A percentile compares a stretch with the other conserved stretches of the same genome.
These are phyloP conservation scores for Plantago major DNA, from an alignment of 257 asterid species.

Conservation along the genomic window DNA sequence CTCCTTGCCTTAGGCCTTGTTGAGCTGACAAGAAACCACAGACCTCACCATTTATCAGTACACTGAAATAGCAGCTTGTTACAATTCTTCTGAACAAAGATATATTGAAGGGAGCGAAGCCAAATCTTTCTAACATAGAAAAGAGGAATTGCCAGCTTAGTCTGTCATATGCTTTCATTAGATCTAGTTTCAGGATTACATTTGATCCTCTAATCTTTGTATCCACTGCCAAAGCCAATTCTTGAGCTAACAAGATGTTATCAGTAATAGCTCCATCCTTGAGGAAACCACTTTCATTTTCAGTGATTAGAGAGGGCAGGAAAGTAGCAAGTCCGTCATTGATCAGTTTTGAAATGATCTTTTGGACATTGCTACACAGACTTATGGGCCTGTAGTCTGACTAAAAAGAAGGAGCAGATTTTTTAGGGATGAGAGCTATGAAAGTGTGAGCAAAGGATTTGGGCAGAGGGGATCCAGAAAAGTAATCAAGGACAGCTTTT, in stretches of 20 bases:
- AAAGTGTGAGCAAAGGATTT: too few relatives aligned
- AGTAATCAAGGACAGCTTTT: too few relatives aligned
- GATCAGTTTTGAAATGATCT: too few relatives aligned
- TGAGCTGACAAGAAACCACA: background rate
- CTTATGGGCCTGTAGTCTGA: too few relatives aligned
- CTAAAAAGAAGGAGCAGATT: too few relatives aligned
- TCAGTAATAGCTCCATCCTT: too few relatives aligned
- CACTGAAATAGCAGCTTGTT: background rate
- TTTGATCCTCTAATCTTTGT: background rate
- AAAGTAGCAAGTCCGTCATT: background rate
- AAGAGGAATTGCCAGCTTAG: background rate
- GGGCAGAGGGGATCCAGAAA: too few relatives aligned
- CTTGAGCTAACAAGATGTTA: too few relatives aligned
- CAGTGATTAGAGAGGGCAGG: background rate
- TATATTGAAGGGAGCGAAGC: background rate
- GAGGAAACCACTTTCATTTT: background rate
- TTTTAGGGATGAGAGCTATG: too few relatives aligned
- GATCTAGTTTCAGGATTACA: too few relatives aligned
- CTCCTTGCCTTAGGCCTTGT: background rate
- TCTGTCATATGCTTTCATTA: background rate
- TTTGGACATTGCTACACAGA: too few relatives aligned
- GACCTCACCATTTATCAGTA: background rate
- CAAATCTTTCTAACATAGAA: background rate
- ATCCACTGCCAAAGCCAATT: background rate
- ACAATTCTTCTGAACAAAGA: too few relatives aligned